Percentiles rank a stretch among this genome's conserved stretches.
Evolutionary conservation across 1,284 basidiomycete species (phyloP).

Genomic region (Ganoderma leucocontextum): DNA sequence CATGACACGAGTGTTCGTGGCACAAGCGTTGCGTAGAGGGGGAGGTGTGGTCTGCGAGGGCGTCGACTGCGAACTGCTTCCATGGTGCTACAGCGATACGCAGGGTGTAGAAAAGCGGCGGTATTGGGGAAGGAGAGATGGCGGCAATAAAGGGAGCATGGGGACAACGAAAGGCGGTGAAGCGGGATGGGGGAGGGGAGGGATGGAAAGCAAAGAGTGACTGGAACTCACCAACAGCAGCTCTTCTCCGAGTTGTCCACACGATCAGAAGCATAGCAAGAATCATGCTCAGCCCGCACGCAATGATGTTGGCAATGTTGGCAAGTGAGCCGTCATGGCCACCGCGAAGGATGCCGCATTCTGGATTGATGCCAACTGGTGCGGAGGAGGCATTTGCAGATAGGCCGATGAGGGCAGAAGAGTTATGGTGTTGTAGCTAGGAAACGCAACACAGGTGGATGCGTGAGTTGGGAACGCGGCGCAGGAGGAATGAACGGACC

Average conservation of each 20-base stretch:
- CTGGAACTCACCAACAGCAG: slow-evolving; percentile 53
- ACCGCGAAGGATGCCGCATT: slow-evolving; percentile 60
- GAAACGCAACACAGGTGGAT: not conserved
- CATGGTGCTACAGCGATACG: not conserved
- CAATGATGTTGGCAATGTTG: slow-evolving; percentile 79
- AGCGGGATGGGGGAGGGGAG: not conserved
- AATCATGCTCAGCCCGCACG: slow-evolving; percentile 67
- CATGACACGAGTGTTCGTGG: not conserved
- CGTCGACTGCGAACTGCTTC: not conserved
- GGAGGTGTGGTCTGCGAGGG: not conserved
- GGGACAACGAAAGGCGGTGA: not conserved
- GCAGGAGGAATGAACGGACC: slow-evolving; percentile 38
- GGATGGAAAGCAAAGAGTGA: slow-evolving; percentile 8
- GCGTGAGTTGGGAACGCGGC: slow-evolving; percentile 6
- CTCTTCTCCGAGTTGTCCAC: slow-evolving; percentile 53
- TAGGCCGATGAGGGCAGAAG: slow-evolving; percentile 45
- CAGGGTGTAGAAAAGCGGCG: not conserved
- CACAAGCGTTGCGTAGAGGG: not conserved
- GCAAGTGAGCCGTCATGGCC: slow-evolving; percentile 62
- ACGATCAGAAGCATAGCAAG: slow-evolving; percentile 58
- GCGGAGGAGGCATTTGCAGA: slow-evolving; percentile 54
- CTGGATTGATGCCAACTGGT: slow-evolving; percentile 65
- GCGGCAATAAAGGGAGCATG: not conserved
- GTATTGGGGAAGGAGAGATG: slow-evolving; percentile 26
- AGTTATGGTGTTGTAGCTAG: slow-evolving; percentile 47